phyloP scores from a whole-genome alignment of 1,284 basidiomycete genomes.

The Bondarzewia mesenterica region DNA sequence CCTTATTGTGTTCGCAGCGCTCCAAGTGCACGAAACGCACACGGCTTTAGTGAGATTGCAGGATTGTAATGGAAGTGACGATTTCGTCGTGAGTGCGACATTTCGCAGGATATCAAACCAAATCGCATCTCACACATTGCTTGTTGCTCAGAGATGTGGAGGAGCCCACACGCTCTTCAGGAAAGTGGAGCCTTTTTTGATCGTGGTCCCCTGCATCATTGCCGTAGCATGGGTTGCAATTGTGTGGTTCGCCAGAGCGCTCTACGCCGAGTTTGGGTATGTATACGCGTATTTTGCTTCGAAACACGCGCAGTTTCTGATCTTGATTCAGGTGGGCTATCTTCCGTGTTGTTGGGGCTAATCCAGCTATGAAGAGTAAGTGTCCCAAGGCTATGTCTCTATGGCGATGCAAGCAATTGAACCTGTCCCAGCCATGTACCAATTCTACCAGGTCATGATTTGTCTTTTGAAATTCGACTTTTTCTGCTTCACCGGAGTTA shows the following conservation, averaged over 20 bases:
- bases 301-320: not conserved
- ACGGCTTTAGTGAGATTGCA: conserved; percentile 40
- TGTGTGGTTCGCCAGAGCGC: conserved; percentile 29
- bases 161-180: conserved; percentile 32
- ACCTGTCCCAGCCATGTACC: conserved; percentile 60
- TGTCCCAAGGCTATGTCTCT: conserved; percentile 8
- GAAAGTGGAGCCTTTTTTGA: conserved; percentile 33
- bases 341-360: conserved; percentile 78
- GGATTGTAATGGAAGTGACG: conserved; percentile 10
- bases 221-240: conserved; percentile 27
- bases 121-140: not conserved
- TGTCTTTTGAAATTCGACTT: conserved; percentile 84
- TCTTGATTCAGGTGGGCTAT: conserved; percentile 59
- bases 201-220: conserved; percentile 33
- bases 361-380: conserved; percentile 72
- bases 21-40: conserved; percentile 68
- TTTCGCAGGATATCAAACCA: not conserved
- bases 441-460: conserved; percentile 77
- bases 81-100: conserved; percentile 15
- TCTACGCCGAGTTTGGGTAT: conserved; percentile 40
- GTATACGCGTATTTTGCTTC: conserved; percentile 10
- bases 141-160: conserved; percentile 21
- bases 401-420: not conserved
- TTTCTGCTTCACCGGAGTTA: conserved; percentile 78
- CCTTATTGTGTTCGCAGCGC: conserved; percentile 60